A percentile compares a stretch with the other conserved stretches of the same genome.
Conservation (phyloP, 2,329 filamentous ascomycete species). For the Pyricularia pennisetigena region DNA sequence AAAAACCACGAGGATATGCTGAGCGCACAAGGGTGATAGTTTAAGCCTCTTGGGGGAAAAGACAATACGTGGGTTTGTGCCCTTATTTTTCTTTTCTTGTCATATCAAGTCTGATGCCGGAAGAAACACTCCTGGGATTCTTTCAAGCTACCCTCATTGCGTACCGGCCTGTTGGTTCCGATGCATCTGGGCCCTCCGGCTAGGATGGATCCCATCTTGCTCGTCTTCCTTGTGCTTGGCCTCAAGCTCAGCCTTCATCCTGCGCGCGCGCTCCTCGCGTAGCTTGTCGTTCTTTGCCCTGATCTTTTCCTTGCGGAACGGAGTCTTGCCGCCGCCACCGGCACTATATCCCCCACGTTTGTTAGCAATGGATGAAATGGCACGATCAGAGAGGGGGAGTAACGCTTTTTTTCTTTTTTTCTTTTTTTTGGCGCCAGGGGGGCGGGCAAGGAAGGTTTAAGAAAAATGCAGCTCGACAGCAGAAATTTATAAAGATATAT, state of each 20-base stretch:
- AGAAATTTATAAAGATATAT: slow-evolving; percentile 3
- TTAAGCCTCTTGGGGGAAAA: background rate
- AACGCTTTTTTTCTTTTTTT: too few species aligned
- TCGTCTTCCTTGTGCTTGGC: slow-evolving; percentile 22
- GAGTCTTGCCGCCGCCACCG: slow-evolving; percentile 74
- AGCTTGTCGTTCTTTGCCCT: slow-evolving; percentile 78
- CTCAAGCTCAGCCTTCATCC: slow-evolving; percentile 32
- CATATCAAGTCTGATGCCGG: background rate
- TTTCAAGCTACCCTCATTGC: too few species aligned
- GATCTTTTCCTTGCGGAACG: slow-evolving; percentile 65
- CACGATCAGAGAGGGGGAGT: background rate
- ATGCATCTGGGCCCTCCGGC: slow-evolving; percentile 25
- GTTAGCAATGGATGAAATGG: slow-evolving; percentile 4
- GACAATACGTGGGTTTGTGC: too few species aligned
- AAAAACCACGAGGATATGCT: background rate
- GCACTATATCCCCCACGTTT: slow-evolving; percentile 38
- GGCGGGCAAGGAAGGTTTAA: too few species aligned
- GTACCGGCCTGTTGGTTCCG: background rate
- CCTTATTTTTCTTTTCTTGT: background rate
- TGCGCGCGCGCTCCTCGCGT: slow-evolving; percentile 49
- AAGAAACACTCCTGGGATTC: too few species aligned
- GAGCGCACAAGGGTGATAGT: background rate
- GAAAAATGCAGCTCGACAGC: too few species aligned
- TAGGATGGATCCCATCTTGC: slow-evolving; percentile 38
- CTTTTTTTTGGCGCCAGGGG: too few species aligned